Conservation (phyloP, 257 asterid genomes). For the Craterostigma plantagineum region DNA sequence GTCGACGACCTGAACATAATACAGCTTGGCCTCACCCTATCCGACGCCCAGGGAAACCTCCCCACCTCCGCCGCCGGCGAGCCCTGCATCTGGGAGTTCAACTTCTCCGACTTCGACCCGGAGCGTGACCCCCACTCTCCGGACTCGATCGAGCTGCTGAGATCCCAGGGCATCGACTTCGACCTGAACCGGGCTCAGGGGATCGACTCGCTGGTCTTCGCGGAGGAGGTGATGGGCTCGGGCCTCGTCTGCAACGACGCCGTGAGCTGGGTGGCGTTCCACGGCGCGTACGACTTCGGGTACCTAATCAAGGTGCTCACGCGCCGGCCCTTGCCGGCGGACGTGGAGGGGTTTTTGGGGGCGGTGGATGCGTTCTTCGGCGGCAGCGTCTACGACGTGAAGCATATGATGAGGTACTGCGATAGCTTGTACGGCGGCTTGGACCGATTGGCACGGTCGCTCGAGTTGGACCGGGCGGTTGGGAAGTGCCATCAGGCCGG, state of each 20-base stretch:
- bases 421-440: slow-evolving; percentile 57
- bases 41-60: slow-evolving; percentile 38
- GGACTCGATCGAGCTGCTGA: slow-evolving; percentile 40
- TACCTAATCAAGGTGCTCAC: slow-evolving; percentile 47
- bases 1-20: slow-evolving; percentile 34
- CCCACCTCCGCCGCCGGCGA: slow-evolving; percentile 19
- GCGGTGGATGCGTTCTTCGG: slow-evolving; percentile 33
- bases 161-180: slow-evolving; percentile 37
- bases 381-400: slow-evolving; percentile 42
- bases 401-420: slow-evolving; percentile 51
- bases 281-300: slow-evolving; percentile 66
- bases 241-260: slow-evolving; percentile 39
- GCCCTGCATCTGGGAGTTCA: slow-evolving; percentile 57
- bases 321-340: slow-evolving; percentile 34
- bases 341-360: slow-evolving; percentile 25
- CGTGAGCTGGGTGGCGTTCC: slow-evolving; percentile 61
- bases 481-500: slow-evolving; percentile 84
- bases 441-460: slow-evolving; percentile 45
- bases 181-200: slow-evolving; percentile 27
- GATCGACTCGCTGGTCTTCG: slow-evolving; percentile 34
- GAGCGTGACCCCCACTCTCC: slow-evolving; percentile 50
- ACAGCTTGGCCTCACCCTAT: slow-evolving; percentile 36
- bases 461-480: slow-evolving; percentile 32
- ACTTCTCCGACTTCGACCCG: slow-evolving; percentile 53
- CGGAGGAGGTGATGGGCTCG: slow-evolving; percentile 42